A percentile compares a stretch with the other conserved stretches of the same genome.
phyloP scores from a whole-genome alignment of 768 basidiomycete species.

The Strobilomyces dryophilus region DNA sequence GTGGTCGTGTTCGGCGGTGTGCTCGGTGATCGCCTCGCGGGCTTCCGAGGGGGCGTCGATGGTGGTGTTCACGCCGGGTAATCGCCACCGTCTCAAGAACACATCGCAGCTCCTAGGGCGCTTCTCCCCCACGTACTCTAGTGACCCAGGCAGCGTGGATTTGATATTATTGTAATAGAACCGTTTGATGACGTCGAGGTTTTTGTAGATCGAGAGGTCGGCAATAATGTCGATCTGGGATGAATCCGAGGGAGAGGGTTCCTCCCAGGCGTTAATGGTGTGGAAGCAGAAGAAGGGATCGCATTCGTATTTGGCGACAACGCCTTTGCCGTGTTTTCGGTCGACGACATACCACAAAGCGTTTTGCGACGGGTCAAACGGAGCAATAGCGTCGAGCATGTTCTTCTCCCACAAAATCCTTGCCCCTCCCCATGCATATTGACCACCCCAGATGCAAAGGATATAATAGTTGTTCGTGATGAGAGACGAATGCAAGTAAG shows the following conservation, averaged over 20 bases:
- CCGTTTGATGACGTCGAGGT: slow-evolving; percentile 29
- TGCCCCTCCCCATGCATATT: slow-evolving; percentile 26
- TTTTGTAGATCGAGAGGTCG: slow-evolving; percentile 34
- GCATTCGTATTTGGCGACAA: slow-evolving; percentile 35
- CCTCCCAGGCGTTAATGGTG: slow-evolving; percentile 38
- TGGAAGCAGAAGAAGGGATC: slow-evolving; percentile 40
- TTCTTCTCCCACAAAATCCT: slow-evolving; percentile 32
- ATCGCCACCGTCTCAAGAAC: slow-evolving; percentile 30
- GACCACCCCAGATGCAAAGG: slow-evolving; percentile 33
- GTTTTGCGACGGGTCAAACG: slow-evolving; percentile 27
- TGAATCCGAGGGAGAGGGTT: slow-evolving; percentile 17
- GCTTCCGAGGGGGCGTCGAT: slow-evolving; percentile 10
- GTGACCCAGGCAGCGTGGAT: slow-evolving; percentile 21
- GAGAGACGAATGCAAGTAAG: slow-evolving; percentile 37
- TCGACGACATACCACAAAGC: slow-evolving; percentile 38
- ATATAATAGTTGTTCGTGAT: slow-evolving; percentile 36
- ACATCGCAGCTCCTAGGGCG: slow-evolving; percentile 11
- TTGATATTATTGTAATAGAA: slow-evolving; percentile 31
- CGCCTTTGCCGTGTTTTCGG: slow-evolving; percentile 32
- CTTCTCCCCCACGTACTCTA: slow-evolving; percentile 24
- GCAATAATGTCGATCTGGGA: slow-evolving; percentile 31
- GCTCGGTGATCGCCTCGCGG: slow-evolving; percentile 16
- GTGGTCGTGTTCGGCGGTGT: slow-evolving; percentile 23
- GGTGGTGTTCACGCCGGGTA: slow-evolving; percentile 23
- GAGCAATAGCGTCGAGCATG: slow-evolving; percentile 30